Percentiles rank a stretch among this genome's conserved stretches.
phyloP scores from a whole-genome alignment of 495 filamentous ascomycete species.

The Penicillium pancosmium region DNA sequence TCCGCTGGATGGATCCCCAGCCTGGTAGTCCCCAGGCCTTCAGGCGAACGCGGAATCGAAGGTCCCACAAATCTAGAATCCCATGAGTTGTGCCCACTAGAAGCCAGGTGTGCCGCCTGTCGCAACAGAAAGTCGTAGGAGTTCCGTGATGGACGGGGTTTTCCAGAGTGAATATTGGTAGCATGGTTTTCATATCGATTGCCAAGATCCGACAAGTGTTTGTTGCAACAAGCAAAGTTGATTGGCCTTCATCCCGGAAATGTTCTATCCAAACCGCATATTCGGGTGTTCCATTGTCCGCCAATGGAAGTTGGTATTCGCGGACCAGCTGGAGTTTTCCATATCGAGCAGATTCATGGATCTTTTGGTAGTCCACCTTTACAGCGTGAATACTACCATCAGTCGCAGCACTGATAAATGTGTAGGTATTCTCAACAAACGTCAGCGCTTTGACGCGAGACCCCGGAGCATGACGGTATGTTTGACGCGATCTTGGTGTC shows the following conservation, averaged over 20 bases:
- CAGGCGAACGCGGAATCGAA: conserved; percentile 85
- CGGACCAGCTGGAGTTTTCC: conserved; percentile 74
- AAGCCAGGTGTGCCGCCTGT: conserved; percentile 84
- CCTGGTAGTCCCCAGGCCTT: conserved; percentile 89
- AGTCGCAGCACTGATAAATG: conserved; percentile 83
- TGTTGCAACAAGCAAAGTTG: conserved; percentile 82
- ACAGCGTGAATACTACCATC: conserved; percentile 92
- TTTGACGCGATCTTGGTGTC: conserved; percentile 84
- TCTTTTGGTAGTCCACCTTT: conserved; percentile 73
- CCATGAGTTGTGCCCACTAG: conserved; percentile 91
- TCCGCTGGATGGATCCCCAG: conserved; percentile 76
- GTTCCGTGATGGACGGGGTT: conserved; percentile 95
- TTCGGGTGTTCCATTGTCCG: conserved; percentile 52
- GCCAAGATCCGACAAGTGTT: conserved; percentile 81
- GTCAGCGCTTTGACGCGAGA: conserved; percentile 77
- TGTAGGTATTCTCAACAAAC: conserved; percentile 93
- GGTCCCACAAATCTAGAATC: conserved; percentile 92
- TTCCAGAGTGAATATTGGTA: conserved; percentile 73
- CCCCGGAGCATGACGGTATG: conserved; percentile 70
- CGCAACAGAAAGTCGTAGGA: conserved; percentile 88
- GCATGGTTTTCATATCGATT: conserved; percentile 87
- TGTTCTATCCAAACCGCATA: conserved; percentile 92
- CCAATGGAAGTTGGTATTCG: conserved; percentile 71
- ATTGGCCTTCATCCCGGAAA: conserved; percentile 78
- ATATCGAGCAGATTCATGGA: conserved; percentile 66